phyloP scores from a whole-genome alignment of 208 protist species.

The Leishmania amazonensis region DNA sequence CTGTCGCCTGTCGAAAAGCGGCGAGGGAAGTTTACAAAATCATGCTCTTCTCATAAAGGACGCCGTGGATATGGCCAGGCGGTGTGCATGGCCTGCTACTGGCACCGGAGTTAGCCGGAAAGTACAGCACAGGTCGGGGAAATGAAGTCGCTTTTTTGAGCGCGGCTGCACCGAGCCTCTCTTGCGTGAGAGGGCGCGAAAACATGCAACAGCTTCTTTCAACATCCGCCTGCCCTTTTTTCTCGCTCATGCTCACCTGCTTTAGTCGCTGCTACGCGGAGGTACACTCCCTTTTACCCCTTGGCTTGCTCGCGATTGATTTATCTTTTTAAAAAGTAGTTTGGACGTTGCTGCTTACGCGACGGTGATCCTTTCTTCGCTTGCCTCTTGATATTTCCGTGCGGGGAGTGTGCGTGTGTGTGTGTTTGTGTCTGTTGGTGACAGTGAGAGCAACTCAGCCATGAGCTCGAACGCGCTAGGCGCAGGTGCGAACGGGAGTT shows the following conservation, averaged over 20 bases:
- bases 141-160: not conserved
- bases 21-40: too few species aligned
- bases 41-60: too few species aligned
- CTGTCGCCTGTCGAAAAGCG: too few species aligned
- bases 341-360: not conserved
- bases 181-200: not conserved
- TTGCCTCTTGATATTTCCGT: not conserved
- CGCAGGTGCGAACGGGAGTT: constrained; percentile 6
- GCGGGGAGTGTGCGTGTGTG: not conserved
- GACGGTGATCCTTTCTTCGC: too few species aligned
- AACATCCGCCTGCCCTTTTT: not conserved
- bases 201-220: not conserved
- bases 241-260: not conserved
- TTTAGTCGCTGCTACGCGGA: not conserved
- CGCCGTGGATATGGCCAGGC: too few species aligned
- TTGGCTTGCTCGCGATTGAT: not conserved
- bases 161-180: not conserved
- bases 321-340: not conserved
- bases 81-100: not conserved
- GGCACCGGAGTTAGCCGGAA: not conserved
- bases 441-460: not conserved
- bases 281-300: not conserved
- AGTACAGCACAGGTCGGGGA: not conserved
- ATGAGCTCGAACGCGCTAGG: constrained; percentile 10
- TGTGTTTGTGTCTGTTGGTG: not conserved